A percentile compares a stretch with the other conserved stretches of the same genome.
These are phyloP conservation scores for Paramecium sexaurelia DNA, from an alignment of 73 alveolate genomes.

Conservation along the genomic window DNA sequence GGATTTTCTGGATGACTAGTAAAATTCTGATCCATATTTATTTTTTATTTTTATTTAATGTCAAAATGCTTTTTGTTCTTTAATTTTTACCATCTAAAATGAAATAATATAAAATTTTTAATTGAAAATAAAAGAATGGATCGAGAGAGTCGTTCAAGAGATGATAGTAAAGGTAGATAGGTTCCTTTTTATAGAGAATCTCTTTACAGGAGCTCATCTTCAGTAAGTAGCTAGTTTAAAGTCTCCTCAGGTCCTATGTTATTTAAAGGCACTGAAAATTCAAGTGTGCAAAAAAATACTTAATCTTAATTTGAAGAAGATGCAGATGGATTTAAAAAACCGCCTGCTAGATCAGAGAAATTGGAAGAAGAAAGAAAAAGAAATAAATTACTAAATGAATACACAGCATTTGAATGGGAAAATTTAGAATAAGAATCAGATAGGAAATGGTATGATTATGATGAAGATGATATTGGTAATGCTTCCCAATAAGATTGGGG, in stretches of 20 bases:
- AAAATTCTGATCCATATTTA: neutral
- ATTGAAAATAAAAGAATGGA: neutral
- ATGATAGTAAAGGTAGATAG: slow-evolving; percentile 27
- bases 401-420: slow-evolving; percentile 88
- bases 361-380: slow-evolving; percentile 49
- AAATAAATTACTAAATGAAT: slow-evolving; percentile 61
- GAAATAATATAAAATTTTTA: neutral
- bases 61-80: neutral
- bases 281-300: slow-evolving; percentile 28
- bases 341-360: slow-evolving; percentile 6
- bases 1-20: neutral
- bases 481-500: slow-evolving; percentile 84
- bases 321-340: slow-evolving; percentile 43
- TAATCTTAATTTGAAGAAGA: slow-evolving; percentile 36
- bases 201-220: slow-evolving; percentile 18
- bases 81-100: neutral
- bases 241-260: slow-evolving; percentile 28
- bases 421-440: slow-evolving; percentile 86
- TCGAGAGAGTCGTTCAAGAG: slow-evolving; percentile 24
- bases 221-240: slow-evolving; percentile 23
- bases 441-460: slow-evolving; percentile 96
- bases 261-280: slow-evolving; percentile 27
- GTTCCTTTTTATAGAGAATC: slow-evolving; percentile 52
- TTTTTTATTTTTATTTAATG: neutral
- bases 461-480: slow-evolving; percentile 89